phyloP scores from a whole-genome alignment of 2,329 filamentous ascomycete species.

The Colletotrichum limetticola region DNA sequence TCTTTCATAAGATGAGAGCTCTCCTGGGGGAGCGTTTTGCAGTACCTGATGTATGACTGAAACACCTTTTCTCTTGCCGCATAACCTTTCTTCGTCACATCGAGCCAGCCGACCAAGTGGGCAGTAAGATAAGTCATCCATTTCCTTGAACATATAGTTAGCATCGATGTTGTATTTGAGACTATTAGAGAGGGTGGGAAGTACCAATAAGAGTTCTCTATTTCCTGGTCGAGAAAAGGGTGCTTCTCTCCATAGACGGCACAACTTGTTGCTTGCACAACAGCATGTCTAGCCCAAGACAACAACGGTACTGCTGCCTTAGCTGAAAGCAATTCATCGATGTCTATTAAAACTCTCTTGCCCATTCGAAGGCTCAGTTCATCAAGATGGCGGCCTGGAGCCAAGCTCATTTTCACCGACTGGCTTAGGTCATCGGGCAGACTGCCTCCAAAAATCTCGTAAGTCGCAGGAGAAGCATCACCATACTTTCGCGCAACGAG shows the following conservation, averaged over 20 bases:
- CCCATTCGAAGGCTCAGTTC: constrained; percentile 36
- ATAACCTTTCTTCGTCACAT: constrained; percentile 24
- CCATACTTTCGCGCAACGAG: constrained; percentile 24
- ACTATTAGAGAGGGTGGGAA: not conserved
- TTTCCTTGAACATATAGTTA: not conserved
- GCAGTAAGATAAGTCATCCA: constrained; percentile 21
- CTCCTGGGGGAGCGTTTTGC: constrained; percentile 14
- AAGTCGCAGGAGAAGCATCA: constrained; percentile 27
- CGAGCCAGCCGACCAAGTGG: constrained; percentile 22
- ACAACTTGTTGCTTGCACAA: constrained; percentile 32
- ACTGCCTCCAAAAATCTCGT: constrained; percentile 18
- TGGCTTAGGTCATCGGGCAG: constrained; percentile 23
- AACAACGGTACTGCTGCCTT: constrained; percentile 18
- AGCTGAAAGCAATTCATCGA: constrained; percentile 14
- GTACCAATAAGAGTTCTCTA: constrained; percentile 31
- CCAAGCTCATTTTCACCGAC: constrained; percentile 21
- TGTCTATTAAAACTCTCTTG: constrained; percentile 17
- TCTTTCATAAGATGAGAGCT: constrained; percentile 27
- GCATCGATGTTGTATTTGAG: not conserved
- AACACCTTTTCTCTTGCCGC: constrained; percentile 35
- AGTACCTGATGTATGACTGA: constrained; percentile 35
- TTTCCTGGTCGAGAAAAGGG: constrained; percentile 25
- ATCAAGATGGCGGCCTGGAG: constrained; percentile 35
- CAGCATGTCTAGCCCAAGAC: constrained; percentile 25
- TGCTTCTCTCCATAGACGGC: constrained; percentile 33